These are phyloP conservation scores for Euptelea pleiosperma DNA, from an alignment of 164 flowering plant species.

Conservation along the genomic window DNA sequence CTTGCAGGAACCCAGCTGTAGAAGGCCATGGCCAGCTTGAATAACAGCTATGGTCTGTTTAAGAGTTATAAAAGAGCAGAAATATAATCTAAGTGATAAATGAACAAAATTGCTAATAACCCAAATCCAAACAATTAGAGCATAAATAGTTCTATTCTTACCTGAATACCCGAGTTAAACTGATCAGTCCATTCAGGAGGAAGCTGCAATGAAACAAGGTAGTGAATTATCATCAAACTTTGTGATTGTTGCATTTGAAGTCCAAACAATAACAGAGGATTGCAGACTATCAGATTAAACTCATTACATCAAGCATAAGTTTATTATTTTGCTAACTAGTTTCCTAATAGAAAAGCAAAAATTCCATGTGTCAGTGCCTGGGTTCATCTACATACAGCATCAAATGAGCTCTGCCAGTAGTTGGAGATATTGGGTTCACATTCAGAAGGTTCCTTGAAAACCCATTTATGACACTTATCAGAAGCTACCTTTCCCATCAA, in stretches of 20 bases:
- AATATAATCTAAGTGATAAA: not conserved
- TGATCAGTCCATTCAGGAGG: conserved; percentile 99
- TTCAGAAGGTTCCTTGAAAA: conserved; percentile 95
- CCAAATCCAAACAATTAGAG: conserved; percentile 5
- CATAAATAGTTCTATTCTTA: conserved; percentile 4
- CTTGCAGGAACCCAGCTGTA: conserved; percentile 96
- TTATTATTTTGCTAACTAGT: too few species aligned
- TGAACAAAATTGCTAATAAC: conserved; percentile 7
- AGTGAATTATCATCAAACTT: too few species aligned
- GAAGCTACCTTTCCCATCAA: conserved; percentile 99
- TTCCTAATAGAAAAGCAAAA: too few species aligned
- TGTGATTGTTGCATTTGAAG: too few species aligned
- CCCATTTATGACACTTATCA: conserved; percentile 99
- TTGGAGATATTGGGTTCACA: conserved; percentile 90
- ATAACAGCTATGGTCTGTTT: conserved; percentile 94
- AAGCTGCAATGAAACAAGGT: conserved; percentile 53
- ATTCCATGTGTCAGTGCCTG: not conserved
- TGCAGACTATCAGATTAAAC: too few species aligned
- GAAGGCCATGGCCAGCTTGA: conserved; percentile 99
- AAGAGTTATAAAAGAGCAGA: conserved; percentile 12
- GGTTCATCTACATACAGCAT: conserved; percentile 68
- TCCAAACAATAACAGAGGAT: not conserved
- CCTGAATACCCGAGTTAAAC: conserved; percentile 99
- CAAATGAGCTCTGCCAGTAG: conserved; percentile 99
- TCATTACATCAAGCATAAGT: too few species aligned